Percentiles rank a stretch among this genome's conserved stretches.
Conservation (phyloP, 257 asterid genomes). For the Nicotiana sylvestris region DNA sequence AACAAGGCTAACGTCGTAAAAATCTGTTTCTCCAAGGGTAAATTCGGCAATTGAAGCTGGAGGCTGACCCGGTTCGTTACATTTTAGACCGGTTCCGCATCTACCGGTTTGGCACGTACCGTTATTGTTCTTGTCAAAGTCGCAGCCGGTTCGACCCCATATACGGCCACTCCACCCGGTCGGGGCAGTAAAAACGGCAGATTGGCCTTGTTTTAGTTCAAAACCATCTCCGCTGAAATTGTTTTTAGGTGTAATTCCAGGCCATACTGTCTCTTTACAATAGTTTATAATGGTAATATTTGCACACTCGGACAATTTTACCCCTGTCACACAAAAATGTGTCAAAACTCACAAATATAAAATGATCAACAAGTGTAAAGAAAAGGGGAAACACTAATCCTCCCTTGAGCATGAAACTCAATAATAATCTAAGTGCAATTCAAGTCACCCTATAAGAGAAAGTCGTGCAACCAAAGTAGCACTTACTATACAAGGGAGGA, state of each 20-base stretch:
- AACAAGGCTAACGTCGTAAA: conserved; percentile 61
- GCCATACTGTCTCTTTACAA: conserved; percentile 66
- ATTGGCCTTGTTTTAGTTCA: conserved; percentile 38
- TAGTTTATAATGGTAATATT: conserved; percentile 51
- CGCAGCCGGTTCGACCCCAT: conserved; percentile 65
- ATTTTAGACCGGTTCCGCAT: conserved; percentile 43
- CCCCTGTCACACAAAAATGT: conserved; percentile 23
- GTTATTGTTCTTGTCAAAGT: conserved; percentile 42
- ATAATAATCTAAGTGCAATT: not conserved
- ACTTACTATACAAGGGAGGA: too few relatives aligned
- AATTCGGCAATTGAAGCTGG: conserved; percentile 64
- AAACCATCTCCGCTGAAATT: conserved; percentile 49
- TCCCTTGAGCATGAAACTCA: not conserved
- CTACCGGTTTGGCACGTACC: conserved; percentile 55
- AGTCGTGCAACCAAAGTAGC: too few relatives aligned
- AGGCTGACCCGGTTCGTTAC: conserved; percentile 44
- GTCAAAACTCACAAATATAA: not conserved
- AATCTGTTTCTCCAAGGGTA: conserved; percentile 47
- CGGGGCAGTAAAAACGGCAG: conserved; percentile 48
- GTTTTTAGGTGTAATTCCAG: conserved; percentile 48
- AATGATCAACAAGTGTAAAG: not conserved
- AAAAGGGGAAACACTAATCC: not conserved
- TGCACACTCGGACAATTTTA: conserved; percentile 25
- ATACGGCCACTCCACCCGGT: conserved; percentile 54
- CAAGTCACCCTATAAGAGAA: too few relatives aligned